phyloP scores from a whole-genome alignment of 2,329 filamentous ascomycete genomes.

The Talaromyces islandicus region DNA sequence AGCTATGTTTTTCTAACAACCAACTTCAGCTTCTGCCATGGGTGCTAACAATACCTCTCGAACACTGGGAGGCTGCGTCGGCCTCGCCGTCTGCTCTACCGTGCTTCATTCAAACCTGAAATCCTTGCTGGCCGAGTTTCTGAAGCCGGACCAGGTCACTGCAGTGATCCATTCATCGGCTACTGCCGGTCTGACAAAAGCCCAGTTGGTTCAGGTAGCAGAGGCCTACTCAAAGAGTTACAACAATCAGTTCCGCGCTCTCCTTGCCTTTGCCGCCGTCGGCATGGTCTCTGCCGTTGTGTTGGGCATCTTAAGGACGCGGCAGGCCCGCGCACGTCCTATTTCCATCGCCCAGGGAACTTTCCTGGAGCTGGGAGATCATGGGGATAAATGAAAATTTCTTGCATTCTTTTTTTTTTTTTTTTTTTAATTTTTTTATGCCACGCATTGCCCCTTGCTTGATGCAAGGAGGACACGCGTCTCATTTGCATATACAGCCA shows the following conservation, averaged over 20 bases:
- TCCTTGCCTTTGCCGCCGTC: background rate
- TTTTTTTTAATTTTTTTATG: background rate
- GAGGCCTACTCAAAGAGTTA: background rate
- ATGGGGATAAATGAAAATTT: background rate
- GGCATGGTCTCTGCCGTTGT: background rate
- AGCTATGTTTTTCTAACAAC: background rate
- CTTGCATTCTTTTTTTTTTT: background rate
- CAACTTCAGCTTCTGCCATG: background rate
- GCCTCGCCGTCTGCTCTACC: background rate
- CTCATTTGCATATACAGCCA: background rate
- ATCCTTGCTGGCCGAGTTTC: background rate
- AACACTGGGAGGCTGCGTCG: background rate
- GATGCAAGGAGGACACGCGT: background rate
- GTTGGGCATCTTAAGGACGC: background rate
- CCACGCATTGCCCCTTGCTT: background rate
- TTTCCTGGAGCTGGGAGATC: background rate
- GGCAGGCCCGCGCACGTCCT: background rate
- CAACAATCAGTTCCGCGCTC: background rate
- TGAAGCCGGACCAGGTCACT: background rate
- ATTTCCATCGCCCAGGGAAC: background rate
- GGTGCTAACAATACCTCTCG: background rate
- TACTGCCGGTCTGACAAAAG: background rate
- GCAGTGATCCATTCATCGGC: background rate
- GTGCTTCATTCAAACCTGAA: background rate
- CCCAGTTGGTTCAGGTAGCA: background rate